phyloP scores from a whole-genome alignment of 1,284 basidiomycete species.

The Malassezia yamatoensis region DNA sequence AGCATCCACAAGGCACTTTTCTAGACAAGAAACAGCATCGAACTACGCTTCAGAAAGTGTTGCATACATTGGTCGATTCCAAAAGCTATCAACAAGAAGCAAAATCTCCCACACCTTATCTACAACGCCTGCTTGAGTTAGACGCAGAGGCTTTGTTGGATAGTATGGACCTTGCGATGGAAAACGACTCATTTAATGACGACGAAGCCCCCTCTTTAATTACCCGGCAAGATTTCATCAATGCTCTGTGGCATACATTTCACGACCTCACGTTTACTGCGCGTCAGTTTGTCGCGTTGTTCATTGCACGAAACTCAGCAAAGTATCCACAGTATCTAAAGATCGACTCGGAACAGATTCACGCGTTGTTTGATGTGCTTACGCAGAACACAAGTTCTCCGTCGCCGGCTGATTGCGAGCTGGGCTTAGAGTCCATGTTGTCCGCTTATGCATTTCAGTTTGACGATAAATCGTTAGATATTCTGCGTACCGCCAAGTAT shows the following conservation, averaged over 20 bases:
- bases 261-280: neutral
- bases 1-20: conserved; percentile 14
- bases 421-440: conserved; percentile 88
- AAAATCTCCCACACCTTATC: neutral
- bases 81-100: neutral
- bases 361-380: conserved; percentile 67
- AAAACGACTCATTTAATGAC: conserved; percentile 81
- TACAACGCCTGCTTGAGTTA: conserved; percentile 4
- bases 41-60: neutral
- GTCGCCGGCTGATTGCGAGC: conserved; percentile 69
- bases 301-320: conserved; percentile 87
- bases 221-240: conserved; percentile 71
- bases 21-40: neutral
- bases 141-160: conserved; percentile 92
- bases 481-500: conserved; percentile 77
- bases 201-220: conserved; percentile 39
- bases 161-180: conserved; percentile 84
- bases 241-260: conserved; percentile 69
- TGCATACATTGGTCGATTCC: too few relatives aligned
- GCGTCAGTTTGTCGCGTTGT: conserved; percentile 78
- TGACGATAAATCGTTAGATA: conserved; percentile 57
- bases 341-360: conserved; percentile 60
- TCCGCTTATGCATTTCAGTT: conserved; percentile 80
- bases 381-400: conserved; percentile 61
- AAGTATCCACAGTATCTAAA: conserved; percentile 87